These are phyloP conservation scores for Neocatenulostroma microsporum DNA, from an alignment of 2,329 filamentous ascomycete species.

Conservation along the genomic window DNA sequence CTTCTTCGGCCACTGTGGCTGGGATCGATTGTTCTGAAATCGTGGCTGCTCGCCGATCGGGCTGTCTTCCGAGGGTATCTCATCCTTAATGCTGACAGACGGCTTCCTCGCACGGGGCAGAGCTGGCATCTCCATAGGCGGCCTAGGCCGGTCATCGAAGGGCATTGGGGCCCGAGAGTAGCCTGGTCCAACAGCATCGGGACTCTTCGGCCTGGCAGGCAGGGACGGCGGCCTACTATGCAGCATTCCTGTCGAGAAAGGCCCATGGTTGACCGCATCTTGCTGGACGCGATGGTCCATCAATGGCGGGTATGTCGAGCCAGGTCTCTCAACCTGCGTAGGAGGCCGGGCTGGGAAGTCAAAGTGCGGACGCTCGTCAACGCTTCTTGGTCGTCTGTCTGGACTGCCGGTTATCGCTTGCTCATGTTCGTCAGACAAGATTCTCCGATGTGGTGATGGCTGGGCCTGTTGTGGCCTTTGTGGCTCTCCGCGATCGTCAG, in stretches of 20 bases:
- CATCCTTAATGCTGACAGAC: slow-evolving; percentile 4
- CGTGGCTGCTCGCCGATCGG: neutral
- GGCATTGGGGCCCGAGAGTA: too few species aligned
- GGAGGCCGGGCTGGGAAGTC: too few species aligned
- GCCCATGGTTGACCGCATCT: slow-evolving; percentile 1
- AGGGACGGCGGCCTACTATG: too few species aligned
- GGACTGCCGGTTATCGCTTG: neutral
- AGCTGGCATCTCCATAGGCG: too few species aligned
- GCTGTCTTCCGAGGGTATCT: slow-evolving; percentile 1
- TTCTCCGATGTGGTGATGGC: neutral
- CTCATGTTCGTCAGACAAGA: neutral
- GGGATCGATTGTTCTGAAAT: neutral
- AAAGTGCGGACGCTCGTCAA: slow-evolving; percentile 2
- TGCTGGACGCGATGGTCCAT: neutral
- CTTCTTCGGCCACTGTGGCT: slow-evolving; percentile 2
- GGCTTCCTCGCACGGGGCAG: neutral
- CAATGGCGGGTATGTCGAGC: neutral
- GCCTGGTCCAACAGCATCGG: too few species aligned
- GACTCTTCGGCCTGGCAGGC: too few species aligned
- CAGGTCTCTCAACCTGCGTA: too few species aligned
- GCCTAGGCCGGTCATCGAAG: too few species aligned
- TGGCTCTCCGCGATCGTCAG: neutral
- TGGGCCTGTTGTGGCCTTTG: neutral
- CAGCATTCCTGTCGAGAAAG: too few species aligned
- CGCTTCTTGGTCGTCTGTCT: neutral